Percentiles rank a stretch among this genome's conserved stretches.
phyloP scores from a whole-genome alignment of 2,329 filamentous ascomycete species.

The Hypoxylon rubiginosum region DNA sequence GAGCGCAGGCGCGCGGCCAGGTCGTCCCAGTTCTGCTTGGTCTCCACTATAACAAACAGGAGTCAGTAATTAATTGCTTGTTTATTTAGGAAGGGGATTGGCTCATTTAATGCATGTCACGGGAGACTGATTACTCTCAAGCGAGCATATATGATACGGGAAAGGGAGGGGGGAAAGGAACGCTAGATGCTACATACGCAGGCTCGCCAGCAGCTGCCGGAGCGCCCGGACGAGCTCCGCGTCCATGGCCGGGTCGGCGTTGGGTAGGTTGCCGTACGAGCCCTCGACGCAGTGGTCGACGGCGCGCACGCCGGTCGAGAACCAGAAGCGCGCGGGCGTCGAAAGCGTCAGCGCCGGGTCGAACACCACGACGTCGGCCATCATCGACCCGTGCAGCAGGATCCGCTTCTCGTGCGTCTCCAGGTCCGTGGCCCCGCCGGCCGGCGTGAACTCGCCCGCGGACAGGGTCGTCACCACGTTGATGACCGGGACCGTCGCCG shows the following conservation, averaged over 20 bases:
- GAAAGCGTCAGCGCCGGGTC: conserved; percentile 41
- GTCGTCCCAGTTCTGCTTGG: conserved; percentile 37
- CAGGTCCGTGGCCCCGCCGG: conserved; percentile 57
- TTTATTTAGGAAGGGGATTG: too few species aligned
- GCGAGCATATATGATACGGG: too few species aligned
- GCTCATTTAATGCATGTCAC: too few species aligned
- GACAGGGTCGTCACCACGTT: conserved; percentile 58
- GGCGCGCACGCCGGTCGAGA: conserved; percentile 42
- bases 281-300: conserved; percentile 43
- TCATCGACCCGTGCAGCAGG: conserved; percentile 38
- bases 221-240: conserved; percentile 18
- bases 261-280: conserved; percentile 28
- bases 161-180: too few species aligned
- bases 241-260: conserved; percentile 12
- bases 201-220: conserved; percentile 22
- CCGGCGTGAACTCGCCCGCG: conserved; percentile 56
- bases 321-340: conserved; percentile 43
- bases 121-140: too few species aligned
- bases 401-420: conserved; percentile 37
- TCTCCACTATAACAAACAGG: too few species aligned
- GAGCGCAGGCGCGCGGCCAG: conserved; percentile 39
- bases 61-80: too few species aligned
- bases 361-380: conserved; percentile 36
- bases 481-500: conserved; percentile 53
- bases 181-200: too few species aligned